Percentiles rank a stretch among this genome's conserved stretches.
These are phyloP conservation scores for Oxytropis ochrocephala DNA, from an alignment of 306 rosid genomes.

Conservation along the genomic window DNA sequence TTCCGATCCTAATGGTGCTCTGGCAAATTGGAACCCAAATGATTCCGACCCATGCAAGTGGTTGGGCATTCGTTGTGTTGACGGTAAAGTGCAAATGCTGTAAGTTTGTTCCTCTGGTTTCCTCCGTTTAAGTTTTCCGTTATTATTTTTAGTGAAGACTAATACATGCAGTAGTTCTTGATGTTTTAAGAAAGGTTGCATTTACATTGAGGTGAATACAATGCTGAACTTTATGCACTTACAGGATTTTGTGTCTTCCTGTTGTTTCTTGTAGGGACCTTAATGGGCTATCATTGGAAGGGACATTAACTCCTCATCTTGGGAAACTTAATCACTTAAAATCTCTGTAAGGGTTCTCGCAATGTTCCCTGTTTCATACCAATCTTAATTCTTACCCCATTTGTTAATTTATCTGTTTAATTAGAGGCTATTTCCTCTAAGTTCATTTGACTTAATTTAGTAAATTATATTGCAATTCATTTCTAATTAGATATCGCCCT, in stretches of 20 bases:
- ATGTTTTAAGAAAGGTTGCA: not conserved
- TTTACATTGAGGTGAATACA: not conserved
- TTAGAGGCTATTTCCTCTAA: not conserved
- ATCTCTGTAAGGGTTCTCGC: constrained; percentile 59
- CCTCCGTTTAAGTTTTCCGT: constrained; percentile 1
- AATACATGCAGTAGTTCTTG: not conserved
- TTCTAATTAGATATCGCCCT: constrained; percentile 11
- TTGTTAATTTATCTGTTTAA: not conserved
- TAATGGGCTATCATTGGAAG: constrained; percentile 54
- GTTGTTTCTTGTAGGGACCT: constrained; percentile 51
- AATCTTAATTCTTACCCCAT: not conserved
- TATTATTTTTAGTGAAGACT: not conserved
- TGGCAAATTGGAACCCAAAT: constrained; percentile 64
- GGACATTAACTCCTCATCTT: constrained; percentile 77
- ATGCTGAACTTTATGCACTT: constrained; percentile 1
- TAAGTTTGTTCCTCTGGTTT: constrained; percentile 40
- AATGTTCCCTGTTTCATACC: not conserved
- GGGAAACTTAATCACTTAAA: constrained; percentile 60
- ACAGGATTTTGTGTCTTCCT: constrained; percentile 8
- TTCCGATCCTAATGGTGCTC: constrained; percentile 58
- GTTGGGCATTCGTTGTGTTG: constrained; percentile 64
- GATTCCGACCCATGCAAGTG: constrained; percentile 67
- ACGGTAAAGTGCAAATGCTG: constrained; percentile 63
- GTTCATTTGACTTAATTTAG: not conserved
- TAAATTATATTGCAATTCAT: not conserved